Evolutionary conservation across 192 early-diverging fungal species (phyloP).

Genomic region (Podila horticola): DNA sequence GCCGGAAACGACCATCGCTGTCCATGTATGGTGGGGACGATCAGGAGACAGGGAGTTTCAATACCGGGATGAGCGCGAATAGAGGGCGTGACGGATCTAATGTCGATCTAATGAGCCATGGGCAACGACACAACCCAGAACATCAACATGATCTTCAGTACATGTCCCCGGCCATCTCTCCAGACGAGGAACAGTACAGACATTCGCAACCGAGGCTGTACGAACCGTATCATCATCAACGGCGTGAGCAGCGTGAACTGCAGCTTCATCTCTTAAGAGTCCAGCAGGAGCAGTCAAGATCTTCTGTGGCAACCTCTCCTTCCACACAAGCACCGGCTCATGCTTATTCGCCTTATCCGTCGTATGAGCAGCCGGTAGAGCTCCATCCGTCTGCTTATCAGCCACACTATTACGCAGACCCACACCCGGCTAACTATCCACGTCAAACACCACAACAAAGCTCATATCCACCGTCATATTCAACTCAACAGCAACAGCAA

Average conservation of each 20-base stretch:
- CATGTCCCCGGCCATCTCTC: too few species aligned
- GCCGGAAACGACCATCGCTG: slow-evolving; percentile 27
- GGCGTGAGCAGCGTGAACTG: neutral
- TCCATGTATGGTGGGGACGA: slow-evolving; percentile 30
- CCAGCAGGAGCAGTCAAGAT: neutral
- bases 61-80: neutral
- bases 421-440: neutral
- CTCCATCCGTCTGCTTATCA: too few species aligned
- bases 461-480: neutral
- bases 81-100: too few species aligned
- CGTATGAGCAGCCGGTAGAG: too few species aligned
- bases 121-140: too few species aligned
- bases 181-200: too few species aligned
- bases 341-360: neutral
- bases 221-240: slow-evolving; percentile 1
- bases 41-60: neutral
- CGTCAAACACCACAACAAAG: neutral
- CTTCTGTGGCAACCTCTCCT: neutral
- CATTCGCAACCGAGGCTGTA: neutral
- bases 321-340: neutral
- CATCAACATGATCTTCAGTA: too few species aligned
- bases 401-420: neutral
- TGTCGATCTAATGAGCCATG: too few species aligned
- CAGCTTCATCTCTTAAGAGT: neutral
- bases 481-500: slow-evolving; percentile 4